phyloP scores from a whole-genome alignment of 2,329 filamentous ascomycete species.

The Fusarium secorum region DNA sequence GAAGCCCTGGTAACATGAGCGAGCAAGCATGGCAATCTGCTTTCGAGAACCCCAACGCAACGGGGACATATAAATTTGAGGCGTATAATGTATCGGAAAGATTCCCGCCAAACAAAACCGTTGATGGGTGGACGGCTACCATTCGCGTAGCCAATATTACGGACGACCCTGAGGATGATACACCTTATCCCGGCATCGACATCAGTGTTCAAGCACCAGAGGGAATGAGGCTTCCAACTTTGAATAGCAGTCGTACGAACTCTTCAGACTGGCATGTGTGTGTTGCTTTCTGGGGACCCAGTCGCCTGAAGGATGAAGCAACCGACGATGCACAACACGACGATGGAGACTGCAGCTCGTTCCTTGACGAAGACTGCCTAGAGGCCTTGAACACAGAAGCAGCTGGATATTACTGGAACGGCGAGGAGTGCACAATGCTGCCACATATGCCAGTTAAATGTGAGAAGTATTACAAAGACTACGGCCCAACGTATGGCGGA shows the following conservation, averaged over 20 bases:
- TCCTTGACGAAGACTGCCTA: conserved; percentile 15
- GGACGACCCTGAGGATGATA: neutral
- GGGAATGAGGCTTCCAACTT: conserved; percentile 1
- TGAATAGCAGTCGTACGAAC: neutral
- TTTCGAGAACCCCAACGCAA: conserved; percentile 19
- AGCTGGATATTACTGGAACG: neutral
- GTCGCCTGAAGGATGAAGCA: neutral
- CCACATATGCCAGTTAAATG: neutral
- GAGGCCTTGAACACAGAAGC: neutral
- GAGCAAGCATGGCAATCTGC: conserved; percentile 6
- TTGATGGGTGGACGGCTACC: conserved; percentile 6
- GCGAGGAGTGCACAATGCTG: neutral
- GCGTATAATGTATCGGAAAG: conserved; percentile 10
- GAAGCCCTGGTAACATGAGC: neutral
- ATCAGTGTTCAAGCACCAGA: conserved; percentile 15
- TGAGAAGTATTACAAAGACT: conserved; percentile 1
- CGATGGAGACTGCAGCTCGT: conserved; percentile 17
- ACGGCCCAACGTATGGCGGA: neutral
- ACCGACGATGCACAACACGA: conserved; percentile 8
- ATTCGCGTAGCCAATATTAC: conserved; percentile 22
- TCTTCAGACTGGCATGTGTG: conserved; percentile 12
- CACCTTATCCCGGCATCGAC: conserved; percentile 6
- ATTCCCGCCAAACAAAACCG: conserved; percentile 7
- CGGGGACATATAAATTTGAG: conserved; percentile 3
- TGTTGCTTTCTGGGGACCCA: neutral